These are phyloP conservation scores for Phoma sp. DNA, from an alignment of 2,329 filamentous ascomycete genomes.

Conservation along the genomic window DNA sequence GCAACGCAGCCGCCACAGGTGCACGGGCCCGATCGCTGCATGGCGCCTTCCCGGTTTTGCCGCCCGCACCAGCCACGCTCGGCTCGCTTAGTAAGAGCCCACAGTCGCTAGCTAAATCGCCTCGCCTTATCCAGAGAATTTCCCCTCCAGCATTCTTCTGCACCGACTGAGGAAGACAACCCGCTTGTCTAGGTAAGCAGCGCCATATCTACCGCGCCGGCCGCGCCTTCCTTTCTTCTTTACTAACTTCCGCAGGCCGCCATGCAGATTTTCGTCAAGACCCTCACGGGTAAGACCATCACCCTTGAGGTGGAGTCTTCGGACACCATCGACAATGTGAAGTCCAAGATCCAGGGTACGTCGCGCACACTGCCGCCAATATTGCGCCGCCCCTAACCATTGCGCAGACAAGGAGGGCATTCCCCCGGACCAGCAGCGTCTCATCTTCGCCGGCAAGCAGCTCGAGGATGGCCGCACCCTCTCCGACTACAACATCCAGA, in stretches of 20 bases:
- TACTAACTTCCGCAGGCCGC: constrained; percentile 42
- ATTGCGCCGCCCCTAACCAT: constrained; percentile 30
- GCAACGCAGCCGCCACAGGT: constrained; percentile 31
- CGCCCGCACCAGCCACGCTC: constrained; percentile 17
- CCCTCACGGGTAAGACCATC: constrained; percentile 99
- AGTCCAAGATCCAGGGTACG: constrained; percentile 87
- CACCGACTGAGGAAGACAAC: constrained; percentile 68
- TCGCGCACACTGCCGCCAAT: constrained; percentile 1
- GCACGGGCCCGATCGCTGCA: constrained; percentile 10
- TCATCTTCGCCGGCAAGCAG: constrained; percentile 99
- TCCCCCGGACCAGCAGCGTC: constrained; percentile 96
- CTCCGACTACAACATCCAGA: constrained; percentile 99
- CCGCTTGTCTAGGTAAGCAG: constrained; percentile 62
- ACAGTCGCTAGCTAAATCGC: constrained; percentile 24
- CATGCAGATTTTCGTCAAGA: constrained; percentile 65
- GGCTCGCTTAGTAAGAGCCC: constrained; percentile 32
- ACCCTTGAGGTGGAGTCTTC: constrained; percentile 99
- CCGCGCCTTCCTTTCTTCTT: background rate
- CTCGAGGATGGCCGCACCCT: constrained; percentile 99
- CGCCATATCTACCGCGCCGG: background rate
- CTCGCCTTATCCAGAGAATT: constrained; percentile 21
- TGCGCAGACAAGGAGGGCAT: constrained; percentile 98
- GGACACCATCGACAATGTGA: constrained; percentile 99
- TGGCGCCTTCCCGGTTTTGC: constrained; percentile 7
- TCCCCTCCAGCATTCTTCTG: constrained; percentile 40